phyloP scores from a whole-genome alignment of 208 protist genomes.

The Tritrichomonas foetus region DNA sequence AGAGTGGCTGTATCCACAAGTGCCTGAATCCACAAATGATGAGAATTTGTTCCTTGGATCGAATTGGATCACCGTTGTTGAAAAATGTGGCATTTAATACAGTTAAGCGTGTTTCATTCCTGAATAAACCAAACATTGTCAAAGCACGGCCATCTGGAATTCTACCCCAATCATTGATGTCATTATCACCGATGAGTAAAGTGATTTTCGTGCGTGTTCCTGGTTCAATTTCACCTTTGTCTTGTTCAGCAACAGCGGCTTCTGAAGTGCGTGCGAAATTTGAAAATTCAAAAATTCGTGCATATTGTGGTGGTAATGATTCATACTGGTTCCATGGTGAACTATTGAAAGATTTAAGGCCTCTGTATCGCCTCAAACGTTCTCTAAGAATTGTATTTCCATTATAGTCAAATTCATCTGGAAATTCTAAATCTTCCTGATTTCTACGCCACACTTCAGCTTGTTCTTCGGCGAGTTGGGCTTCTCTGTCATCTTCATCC shows the following conservation, averaged over 20 bases:
- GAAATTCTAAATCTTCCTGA: neutral
- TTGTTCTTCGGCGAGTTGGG: neutral
- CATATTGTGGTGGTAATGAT: neutral
- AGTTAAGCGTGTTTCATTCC: conserved; percentile 10
- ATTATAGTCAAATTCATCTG: conserved; percentile 35
- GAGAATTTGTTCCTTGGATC: neutral
- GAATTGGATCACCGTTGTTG: neutral
- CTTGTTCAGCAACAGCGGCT: neutral
- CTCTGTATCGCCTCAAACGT: neutral
- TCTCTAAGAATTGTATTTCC: neutral
- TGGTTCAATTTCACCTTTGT: neutral
- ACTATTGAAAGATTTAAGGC: neutral
- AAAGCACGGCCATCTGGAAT: neutral
- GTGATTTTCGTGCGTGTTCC: neutral
- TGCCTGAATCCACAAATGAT: conserved; percentile 20
- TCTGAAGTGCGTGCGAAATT: neutral
- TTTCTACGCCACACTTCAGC: neutral
- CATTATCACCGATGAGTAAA: neutral
- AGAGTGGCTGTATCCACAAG: neutral
- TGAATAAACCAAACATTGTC: conserved; percentile 8
- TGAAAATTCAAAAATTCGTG: conserved; percentile 3
- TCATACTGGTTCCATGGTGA: conserved; percentile 35
- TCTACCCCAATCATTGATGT: neutral
- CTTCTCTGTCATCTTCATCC: neutral
- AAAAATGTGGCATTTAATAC: neutral